phyloP scores from a whole-genome alignment of 2,329 filamentous ascomycete species.

The Venturia oleaginea region DNA sequence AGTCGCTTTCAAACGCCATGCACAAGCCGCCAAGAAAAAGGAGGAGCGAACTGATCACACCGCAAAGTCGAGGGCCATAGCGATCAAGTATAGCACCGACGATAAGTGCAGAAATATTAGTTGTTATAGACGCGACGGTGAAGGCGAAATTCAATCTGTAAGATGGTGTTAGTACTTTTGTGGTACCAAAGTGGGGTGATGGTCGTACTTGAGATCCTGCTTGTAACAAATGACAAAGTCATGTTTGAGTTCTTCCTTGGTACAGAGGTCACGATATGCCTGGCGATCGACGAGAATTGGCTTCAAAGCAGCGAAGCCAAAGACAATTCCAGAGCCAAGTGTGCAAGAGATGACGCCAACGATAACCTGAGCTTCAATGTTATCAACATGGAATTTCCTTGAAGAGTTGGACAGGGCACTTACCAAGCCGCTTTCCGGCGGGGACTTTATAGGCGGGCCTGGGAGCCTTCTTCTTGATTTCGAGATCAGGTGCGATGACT shows the following conservation, averaged over 20 bases:
- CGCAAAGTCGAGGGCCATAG: constrained; percentile 27
- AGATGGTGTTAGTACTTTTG: neutral
- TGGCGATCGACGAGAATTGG: constrained; percentile 31
- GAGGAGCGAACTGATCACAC: constrained; percentile 24
- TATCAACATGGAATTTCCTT: constrained; percentile 17
- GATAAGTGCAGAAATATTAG: constrained; percentile 30
- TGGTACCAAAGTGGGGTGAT: neutral
- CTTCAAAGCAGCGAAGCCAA: constrained; percentile 33
- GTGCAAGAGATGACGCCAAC: constrained; percentile 28
- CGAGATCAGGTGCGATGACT: constrained; percentile 12
- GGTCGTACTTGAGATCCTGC: constrained; percentile 24
- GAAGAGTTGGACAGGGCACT: constrained; percentile 14
- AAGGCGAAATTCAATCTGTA: constrained; percentile 14
- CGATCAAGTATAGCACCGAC: constrained; percentile 29
- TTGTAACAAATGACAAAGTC: constrained; percentile 29
- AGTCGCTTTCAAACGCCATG: constrained; percentile 29
- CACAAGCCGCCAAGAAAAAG: constrained; percentile 27
- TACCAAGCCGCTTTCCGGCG: constrained; percentile 24
- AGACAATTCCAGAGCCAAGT: constrained; percentile 33
- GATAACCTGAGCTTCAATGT: constrained; percentile 25
- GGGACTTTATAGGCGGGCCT: constrained; percentile 6
- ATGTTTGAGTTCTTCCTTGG: constrained; percentile 25
- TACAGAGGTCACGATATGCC: constrained; percentile 29
- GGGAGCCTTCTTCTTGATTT: neutral
- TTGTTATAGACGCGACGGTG: constrained; percentile 27